Conservation (phyloP, 2,329 filamentous ascomycete species). For the Nakataea oryzae region DNA sequence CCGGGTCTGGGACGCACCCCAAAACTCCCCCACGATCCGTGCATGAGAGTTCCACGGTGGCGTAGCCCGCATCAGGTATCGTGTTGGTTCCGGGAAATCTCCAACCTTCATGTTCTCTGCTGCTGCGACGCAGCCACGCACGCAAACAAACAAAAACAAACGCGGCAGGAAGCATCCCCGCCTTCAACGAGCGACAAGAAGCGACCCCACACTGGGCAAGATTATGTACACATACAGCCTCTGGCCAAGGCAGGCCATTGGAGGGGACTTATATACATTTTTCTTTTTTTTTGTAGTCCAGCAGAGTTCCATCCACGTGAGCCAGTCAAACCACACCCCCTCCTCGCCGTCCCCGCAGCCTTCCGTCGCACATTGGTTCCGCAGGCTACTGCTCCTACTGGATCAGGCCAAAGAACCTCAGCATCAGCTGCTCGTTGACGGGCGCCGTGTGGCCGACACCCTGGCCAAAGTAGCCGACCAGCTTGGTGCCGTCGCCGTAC, state of each 20-base stretch:
- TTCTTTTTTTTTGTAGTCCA: not conserved
- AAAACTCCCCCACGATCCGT: too few relatives aligned
- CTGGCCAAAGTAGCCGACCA: slow-evolving; percentile 16
- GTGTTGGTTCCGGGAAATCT: too few relatives aligned
- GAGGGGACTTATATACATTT: not conserved
- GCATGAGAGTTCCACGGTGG: too few relatives aligned
- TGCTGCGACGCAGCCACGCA: not conserved
- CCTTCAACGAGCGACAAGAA: not conserved
- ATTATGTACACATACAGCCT: not conserved
- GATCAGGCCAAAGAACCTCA: slow-evolving; percentile 16
- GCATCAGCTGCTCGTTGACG: slow-evolving; percentile 14
- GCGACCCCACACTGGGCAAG: not conserved
- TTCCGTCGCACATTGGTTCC: too few relatives aligned
- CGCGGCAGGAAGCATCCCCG: not conserved
- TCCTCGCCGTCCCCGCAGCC: too few relatives aligned
- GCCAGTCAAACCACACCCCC: not conserved
- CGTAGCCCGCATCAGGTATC: not conserved
- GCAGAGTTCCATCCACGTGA: not conserved
- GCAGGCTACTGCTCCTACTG: too few relatives aligned
- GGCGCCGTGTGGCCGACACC: slow-evolving; percentile 19
- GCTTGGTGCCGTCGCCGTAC: slow-evolving; percentile 20
- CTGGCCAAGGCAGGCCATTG: not conserved
- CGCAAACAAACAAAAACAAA: not conserved
- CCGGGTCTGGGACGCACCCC: too few relatives aligned
- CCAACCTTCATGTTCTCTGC: too few relatives aligned